A percentile compares a stretch with the other conserved stretches of the same genome.
Evolutionary conservation across 2,329 filamentous ascomycete species (phyloP).

Genomic region (Fusarium nisikadoi): DNA sequence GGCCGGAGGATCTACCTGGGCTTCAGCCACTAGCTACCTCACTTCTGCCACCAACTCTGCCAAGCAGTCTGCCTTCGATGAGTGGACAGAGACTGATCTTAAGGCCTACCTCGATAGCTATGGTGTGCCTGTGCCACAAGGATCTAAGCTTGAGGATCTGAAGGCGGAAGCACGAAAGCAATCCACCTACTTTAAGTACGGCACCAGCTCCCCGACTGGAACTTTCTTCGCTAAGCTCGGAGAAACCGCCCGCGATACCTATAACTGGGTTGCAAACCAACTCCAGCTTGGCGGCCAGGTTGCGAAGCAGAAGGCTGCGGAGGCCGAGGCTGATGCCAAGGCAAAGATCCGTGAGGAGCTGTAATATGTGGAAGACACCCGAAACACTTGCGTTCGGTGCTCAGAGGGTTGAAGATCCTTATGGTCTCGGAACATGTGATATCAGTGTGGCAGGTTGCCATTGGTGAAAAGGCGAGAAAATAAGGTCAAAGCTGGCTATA

Average conservation of each 20-base stretch:
- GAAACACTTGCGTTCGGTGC: neutral
- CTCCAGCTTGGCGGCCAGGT: constrained; percentile 59
- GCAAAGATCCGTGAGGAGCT: constrained; percentile 60
- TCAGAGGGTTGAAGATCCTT: neutral
- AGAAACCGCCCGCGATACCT: constrained; percentile 58
- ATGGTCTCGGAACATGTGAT: neutral
- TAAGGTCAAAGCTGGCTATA: neutral
- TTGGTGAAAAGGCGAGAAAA: neutral
- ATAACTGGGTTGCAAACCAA: constrained; percentile 64
- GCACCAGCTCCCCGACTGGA: constrained; percentile 72
- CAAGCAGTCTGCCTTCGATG: constrained; percentile 75
- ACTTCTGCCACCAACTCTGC: constrained; percentile 71
- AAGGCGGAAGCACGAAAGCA: constrained; percentile 77
- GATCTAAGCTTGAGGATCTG: constrained; percentile 74
- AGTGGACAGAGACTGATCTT: constrained; percentile 78
- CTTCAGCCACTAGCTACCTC: constrained; percentile 77
- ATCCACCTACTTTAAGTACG: constrained; percentile 80
- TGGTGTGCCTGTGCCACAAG: constrained; percentile 74
- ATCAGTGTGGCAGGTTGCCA: neutral
- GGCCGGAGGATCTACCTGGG: constrained; percentile 67
- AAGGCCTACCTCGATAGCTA: constrained; percentile 85
- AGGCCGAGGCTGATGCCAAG: constrained; percentile 47
- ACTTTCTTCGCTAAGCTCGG: constrained; percentile 74
- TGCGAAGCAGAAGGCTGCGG: constrained; percentile 59
- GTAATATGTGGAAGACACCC: constrained; percentile 46